A percentile compares a stretch with the other conserved stretches of the same genome.
Evolutionary conservation across 495 filamentous ascomycete genomes (phyloP).

Genomic region (Pyrenula massariospora): DNA sequence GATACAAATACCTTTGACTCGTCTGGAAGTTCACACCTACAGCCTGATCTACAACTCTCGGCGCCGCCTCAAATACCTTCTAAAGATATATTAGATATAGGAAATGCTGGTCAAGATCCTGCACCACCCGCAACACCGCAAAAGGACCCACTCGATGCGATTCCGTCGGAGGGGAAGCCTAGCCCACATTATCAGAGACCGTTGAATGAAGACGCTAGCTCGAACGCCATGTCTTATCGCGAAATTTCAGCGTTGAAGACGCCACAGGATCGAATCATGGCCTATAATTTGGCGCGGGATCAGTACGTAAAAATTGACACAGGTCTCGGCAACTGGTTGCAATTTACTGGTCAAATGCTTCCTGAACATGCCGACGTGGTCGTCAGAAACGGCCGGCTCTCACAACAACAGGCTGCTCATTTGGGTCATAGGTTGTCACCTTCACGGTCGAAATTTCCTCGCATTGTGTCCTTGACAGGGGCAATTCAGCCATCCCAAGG

Average conservation of each 20-base stretch:
- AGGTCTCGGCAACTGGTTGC: slow-evolving; percentile 65
- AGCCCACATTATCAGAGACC: background rate
- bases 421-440: slow-evolving; percentile 17
- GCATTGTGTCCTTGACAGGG: slow-evolving; percentile 16
- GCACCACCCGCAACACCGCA: background rate
- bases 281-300: slow-evolving; percentile 55
- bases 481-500: slow-evolving; percentile 10
- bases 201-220: slow-evolving; percentile 10
- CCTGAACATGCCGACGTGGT: slow-evolving; percentile 40
- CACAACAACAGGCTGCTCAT: slow-evolving; percentile 9
- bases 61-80: background rate
- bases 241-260: slow-evolving; percentile 58
- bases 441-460: slow-evolving; percentile 32
- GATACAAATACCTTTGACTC: background rate
- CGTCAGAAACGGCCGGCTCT: slow-evolving; percentile 18
- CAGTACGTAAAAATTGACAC: slow-evolving; percentile 62
- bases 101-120: background rate
- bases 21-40: background rate
- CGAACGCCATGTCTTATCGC: slow-evolving; percentile 47
- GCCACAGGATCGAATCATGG: slow-evolving; percentile 50
- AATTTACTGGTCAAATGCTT: slow-evolving; percentile 29
- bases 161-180: background rate
- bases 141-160: background rate
- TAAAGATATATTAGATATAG: background rate
- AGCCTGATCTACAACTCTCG: background rate